These are phyloP conservation scores for Sanghuangporus baumii DNA, from an alignment of 1,284 basidiomycete genomes.

Conservation along the genomic window DNA sequence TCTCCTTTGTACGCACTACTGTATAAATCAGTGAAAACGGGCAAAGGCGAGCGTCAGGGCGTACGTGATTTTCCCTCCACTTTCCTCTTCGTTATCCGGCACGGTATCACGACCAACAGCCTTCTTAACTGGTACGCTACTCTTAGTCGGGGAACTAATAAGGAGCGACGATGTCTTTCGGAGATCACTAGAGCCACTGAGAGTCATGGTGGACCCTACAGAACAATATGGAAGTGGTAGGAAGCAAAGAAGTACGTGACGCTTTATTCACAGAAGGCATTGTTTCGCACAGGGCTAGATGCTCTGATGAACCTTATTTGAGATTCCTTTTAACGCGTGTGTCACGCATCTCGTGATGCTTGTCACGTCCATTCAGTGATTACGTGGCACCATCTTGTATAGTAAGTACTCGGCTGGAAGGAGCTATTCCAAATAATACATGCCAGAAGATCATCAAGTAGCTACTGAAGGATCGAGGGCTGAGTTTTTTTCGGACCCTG, in stretches of 20 bases:
- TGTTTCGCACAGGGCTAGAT: neutral
- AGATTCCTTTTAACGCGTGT: neutral
- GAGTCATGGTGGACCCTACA: neutral
- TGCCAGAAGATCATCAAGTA: neutral
- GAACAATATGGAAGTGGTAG: neutral
- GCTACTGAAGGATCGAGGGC: neutral
- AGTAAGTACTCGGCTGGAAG: neutral
- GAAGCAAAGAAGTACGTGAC: neutral
- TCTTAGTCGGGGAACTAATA: constrained; percentile 1
- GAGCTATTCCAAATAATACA: neutral
- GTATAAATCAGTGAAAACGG: neutral
- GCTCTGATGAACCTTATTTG: neutral
- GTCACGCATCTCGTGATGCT: neutral
- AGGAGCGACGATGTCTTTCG: constrained; percentile 15
- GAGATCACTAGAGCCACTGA: neutral
- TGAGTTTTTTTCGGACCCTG: neutral
- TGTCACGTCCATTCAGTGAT: neutral
- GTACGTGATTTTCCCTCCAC: constrained; percentile 10
- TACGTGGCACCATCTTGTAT: neutral
- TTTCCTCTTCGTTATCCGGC: constrained; percentile 39
- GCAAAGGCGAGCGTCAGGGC: neutral
- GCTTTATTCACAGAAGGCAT: neutral
- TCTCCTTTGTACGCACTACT: neutral
- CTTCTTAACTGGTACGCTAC: neutral
- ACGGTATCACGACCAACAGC: constrained; percentile 15